Base-by-base conservation (phyloP, 768 basidiomycete species). In the Boletus pseudo-olivaceus region DNA sequence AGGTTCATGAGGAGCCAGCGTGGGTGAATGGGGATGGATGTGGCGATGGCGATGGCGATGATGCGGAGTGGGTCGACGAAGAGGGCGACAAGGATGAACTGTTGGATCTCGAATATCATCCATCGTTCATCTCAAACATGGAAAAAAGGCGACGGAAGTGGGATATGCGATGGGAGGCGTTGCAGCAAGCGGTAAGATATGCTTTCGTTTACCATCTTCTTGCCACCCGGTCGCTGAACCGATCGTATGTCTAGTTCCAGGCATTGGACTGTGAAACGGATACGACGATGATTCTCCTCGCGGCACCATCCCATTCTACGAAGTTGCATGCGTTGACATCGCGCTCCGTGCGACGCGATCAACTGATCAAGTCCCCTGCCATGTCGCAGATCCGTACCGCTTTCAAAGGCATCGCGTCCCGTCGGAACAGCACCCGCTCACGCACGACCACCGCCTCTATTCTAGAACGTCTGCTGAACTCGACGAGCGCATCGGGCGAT, bases 201-300 rank as follows among this genome's bases (percentile, higher is more conserved):
- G 8, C 38, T 8, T 48, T 8, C 27, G 11, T 6, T 14, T 27
- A 2, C 12, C 11, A 3, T 48, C 29, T 19, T 33, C 3, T n/a
- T 10, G 2, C 7, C 7, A 23, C 3, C 38, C 1, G 26, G 27
- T 34, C 15, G 33, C 32, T 55, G 52, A 35, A 17, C 35, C 20
- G 32, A 14, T 34, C 4, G 19, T 5, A 17, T 12, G 8, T 29
- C 33, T 59, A 92, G 89, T 87, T 92, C 77, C 85, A 88, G 72
- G 78, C 78, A 32, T 72, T 92, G 30, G 89, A 91, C 71, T 78
- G 87, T 41, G 87, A 90, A 67, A 92, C 90, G 4, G 90, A 91
- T 59, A 78, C 88, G 10, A 90, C 87, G 0, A 78, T 92, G 74
- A 70, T 91, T 26, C 71, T 92, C 0, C 72, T 92, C 26, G 88